Evolutionary conservation across 2,329 filamentous ascomycete species (phyloP), one percentile per base, ranked within the genome.

Genomic region (Ascocoryne sarcoides): DNA sequence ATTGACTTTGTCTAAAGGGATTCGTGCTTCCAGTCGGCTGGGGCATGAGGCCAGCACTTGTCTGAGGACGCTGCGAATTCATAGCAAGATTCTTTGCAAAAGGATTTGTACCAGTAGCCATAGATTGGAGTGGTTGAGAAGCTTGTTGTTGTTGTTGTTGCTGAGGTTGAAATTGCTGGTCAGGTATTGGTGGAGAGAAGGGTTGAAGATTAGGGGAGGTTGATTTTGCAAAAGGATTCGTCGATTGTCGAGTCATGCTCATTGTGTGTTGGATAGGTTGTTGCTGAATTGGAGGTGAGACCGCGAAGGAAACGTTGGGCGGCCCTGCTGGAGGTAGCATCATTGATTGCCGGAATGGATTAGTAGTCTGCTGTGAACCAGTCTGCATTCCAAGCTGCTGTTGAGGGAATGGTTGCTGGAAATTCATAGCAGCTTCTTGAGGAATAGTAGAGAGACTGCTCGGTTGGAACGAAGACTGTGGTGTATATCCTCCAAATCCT

Each of bases 261-360:
- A 64, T 57, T 47, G 66, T 59, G n/a, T n/a, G n/a, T n/a, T n/a
- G n/a, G n/a, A n/a, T n/a, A n/a, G n/a, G n/a, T n/a, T n/a, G n/a
- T n/a, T n/a, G n/a, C n/a, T n/a, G n/a, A n/a, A 68, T 58, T 20
- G 64, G 60, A 17, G 55, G 52, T 30, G 67, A 64, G 39, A 67
- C 61, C 46, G 67, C 58, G 44, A 67, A 61, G 38, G 59, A 54
- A 17, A 64, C 59, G 20, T 58, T 56, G 31, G 62, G 52, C 49
- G 66, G 60, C 34, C 73, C 73, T 5, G 76, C 76, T 15, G 65
- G 63, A 55, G 73, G 68, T 67, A 73, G 70, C 65, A 95, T 69
- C 79, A 90, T 90, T 1, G 90, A 95, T 58, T 88, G 83, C 31
- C 92, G 76, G 75, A 98, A 98, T 0, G 92, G 92, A 59, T 98